Evolutionary conservation across 2,329 filamentous ascomycete species (phyloP), one percentile per base, ranked within the genome.

Genomic region (Hymenoscyphus fructigenus): DNA sequence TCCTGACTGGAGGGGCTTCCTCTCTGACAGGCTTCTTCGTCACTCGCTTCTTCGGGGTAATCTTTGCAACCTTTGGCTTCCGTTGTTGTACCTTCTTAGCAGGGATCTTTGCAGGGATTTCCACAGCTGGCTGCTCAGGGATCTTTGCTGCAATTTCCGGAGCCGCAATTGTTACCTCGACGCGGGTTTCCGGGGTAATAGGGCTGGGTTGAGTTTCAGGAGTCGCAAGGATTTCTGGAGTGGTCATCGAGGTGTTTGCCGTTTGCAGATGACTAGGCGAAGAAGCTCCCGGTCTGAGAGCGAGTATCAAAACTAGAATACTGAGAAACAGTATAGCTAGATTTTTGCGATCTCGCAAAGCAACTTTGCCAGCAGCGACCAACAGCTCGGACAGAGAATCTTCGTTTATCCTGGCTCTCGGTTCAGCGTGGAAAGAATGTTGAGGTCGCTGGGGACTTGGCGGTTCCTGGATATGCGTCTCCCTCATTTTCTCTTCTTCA

Each of bases 311-410:
- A 1, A 87, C 80, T n/a, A 88, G 72, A 1, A 84, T 65, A 62
- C 83, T 81, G 60, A 89, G 76, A 0, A 84, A 71, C 5, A 79
- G 77, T 29, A 89, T 88, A n/a, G 81, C 76, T 10, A 88, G 73
- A 63, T 88, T 89, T 76, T 84, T 87, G 64, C 80, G 80, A 69
- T 89, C 86, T 57, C 82, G 80, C 70, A 88, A 71, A 20, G 85
- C 74, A 7, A 88, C 82, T 36, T 81, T 79, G 60, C 79, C 77
- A 0, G 85, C 84, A 67, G 85, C 83, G 9, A 85, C 69, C 0
- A 88, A 71, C 9, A 88, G 77, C 66, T 86, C 82, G 0, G 80
- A 77, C 12, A 89, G 78, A 1, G 83, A 83, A 0, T 83, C 83
- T 26, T 72, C 69, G 28, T 72, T 61, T 14, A 70, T 44, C 2